Evolutionary conservation across 805 yeast genomes (phyloP).

Genomic region (Wickerhamiella azyma): DNA sequence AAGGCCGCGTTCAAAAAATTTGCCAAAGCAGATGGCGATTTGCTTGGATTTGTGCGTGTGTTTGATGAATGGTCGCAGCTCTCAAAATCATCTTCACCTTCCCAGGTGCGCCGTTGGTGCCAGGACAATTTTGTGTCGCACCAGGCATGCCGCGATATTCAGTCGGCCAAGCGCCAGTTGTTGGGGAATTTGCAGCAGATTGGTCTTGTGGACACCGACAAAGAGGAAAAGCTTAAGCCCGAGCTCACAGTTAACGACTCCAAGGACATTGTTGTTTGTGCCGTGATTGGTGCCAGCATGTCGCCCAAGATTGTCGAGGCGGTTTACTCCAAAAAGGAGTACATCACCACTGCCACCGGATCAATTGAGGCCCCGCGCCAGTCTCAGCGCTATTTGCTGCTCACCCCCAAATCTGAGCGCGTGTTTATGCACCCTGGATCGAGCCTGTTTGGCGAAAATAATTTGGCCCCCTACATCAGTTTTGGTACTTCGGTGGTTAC

Average conservation of each 20-base stretch:
- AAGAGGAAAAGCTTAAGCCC: constrained; percentile 22
- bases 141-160: constrained; percentile 53
- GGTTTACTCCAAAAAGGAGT: constrained; percentile 72
- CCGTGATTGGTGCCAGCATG: constrained; percentile 66
- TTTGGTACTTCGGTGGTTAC: constrained; percentile 49
- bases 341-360: constrained; percentile 54
- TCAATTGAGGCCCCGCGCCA: constrained; percentile 80
- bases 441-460: constrained; percentile 42
- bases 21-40: constrained; percentile 41
- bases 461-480: constrained; percentile 38
- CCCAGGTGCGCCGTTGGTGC: constrained; percentile 33
- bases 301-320: constrained; percentile 76
- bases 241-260: constrained; percentile 31
- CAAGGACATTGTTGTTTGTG: constrained; percentile 42
- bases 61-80: constrained; percentile 37
- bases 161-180: constrained; percentile 57
- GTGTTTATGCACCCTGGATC: constrained; percentile 86
- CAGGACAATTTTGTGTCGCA: constrained; percentile 47
- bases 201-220: constrained; percentile 55
- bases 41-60: constrained; percentile 51
- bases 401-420: constrained; percentile 56
- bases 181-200: constrained; percentile 58
- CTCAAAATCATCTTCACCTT: constrained; percentile 18
- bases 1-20: constrained; percentile 27
- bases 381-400: constrained; percentile 53